Base-by-base conservation (phyloP, 768 basidiomycete genomes). In the Lactifluus volemus region DNA sequence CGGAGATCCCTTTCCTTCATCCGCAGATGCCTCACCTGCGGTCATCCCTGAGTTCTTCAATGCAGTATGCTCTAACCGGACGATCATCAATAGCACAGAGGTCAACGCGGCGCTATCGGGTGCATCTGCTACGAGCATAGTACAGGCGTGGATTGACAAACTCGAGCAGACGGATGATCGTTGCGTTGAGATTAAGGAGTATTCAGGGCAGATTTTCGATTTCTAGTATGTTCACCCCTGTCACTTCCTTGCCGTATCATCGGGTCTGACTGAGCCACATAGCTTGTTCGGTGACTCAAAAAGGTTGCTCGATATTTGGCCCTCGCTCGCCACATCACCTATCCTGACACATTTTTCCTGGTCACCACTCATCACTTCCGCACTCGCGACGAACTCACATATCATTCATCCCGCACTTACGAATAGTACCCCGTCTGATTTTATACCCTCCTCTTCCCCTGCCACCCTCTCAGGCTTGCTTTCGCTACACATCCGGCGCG, bases 401-500 rank as follows among this genome's bases (percentile, higher is more conserved):
- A 45, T 72, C n/a, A 62, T 66, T 50, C 53, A 52, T 59, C 65
- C 34, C 53, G 19, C 47, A 19, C 34, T 57, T 4, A 59, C 56
- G 15, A 60, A 59, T 38, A 42, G 14, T 49, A 44, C 61, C n/a
- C 19, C 49, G 17, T 48, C 56, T 0, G 53, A 42, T 29, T 61
- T 49, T 15, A 38, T 48, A 38, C 45, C 49, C 12, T 50, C 53
- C 10, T 45, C 57, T n/a, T 60, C 63, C 44, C 60, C 68, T 17
- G 29, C 70, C 32, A 65, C 68, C 6, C 70, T 79, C 32, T 55
- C 70, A 9, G 76, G 79, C 19, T 69, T 80, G 0, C 71, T 82
- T 12, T 78, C 72, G 15, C 66, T 82, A 15, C 81, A 82, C 63
- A 70, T 82, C 44, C 78, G 81, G 7, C 73, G 79, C 34, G 81